Evolutionary conservation across 768 basidiomycete species (phyloP).

Genomic region (Naganishia friedmannii): DNA sequence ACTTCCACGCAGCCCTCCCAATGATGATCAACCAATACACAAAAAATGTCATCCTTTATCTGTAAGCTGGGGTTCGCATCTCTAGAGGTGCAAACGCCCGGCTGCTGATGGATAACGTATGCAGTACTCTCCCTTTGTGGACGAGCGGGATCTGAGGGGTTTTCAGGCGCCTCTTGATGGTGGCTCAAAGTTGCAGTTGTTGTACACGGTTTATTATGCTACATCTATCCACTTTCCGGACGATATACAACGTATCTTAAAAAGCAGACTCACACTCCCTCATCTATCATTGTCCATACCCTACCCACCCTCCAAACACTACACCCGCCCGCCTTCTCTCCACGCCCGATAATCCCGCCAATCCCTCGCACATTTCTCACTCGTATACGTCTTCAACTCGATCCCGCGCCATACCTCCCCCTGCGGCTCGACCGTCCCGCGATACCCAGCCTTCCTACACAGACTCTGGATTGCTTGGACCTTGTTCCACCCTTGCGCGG

Average conservation of each 20-base stretch:
- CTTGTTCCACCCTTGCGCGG: conserved; percentile 91
- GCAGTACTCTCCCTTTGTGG: not conserved
- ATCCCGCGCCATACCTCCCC: conserved; percentile 45
- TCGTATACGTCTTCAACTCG: conserved; percentile 44
- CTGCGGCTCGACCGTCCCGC: conserved; percentile 38
- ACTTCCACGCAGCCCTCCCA: too few relatives aligned
- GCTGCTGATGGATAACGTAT: conserved; percentile 15
- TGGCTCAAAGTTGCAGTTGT: too few relatives aligned
- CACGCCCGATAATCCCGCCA: conserved; percentile 41
- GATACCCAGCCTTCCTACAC: conserved; percentile 83
- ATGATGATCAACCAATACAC: conserved; percentile 16
- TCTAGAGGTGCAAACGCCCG: not conserved
- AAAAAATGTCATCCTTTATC: conserved; percentile 17
- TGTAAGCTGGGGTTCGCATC: conserved; percentile 2
- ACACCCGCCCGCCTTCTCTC: conserved; percentile 28
- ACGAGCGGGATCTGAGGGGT: conserved; percentile 15
- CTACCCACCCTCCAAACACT: not conserved
- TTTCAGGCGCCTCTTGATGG: not conserved
- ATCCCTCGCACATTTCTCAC: conserved; percentile 40
- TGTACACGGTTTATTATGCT: too few relatives aligned
- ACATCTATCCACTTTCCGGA: too few relatives aligned
- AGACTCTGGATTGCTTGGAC: conserved; percentile 84
- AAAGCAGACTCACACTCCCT: not conserved
- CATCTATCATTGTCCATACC: not conserved
- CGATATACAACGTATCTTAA: too few relatives aligned